phyloP scores from a whole-genome alignment of 2,329 filamentous ascomycete genomes.

The Hymenotorrendiella dingleyae region DNA sequence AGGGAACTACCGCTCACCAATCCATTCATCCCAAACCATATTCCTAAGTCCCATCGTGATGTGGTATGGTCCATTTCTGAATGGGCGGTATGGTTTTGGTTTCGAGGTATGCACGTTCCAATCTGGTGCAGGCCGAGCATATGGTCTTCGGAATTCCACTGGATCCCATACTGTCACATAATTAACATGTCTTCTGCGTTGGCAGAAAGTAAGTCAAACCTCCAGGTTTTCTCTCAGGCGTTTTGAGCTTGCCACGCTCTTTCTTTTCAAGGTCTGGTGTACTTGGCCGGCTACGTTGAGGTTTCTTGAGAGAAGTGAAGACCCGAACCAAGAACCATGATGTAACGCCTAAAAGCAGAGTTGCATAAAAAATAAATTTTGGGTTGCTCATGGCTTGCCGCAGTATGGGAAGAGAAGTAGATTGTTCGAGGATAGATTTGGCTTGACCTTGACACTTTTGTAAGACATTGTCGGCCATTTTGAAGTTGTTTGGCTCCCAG shows the following conservation, averaged over 20 bases:
- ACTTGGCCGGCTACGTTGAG: conserved; percentile 12
- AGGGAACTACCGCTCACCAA: conserved; percentile 20
- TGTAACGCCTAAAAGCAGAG: conserved; percentile 10
- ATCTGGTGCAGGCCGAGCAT: conserved; percentile 21
- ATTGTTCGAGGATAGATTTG: conserved; percentile 8
- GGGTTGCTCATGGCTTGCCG: too few species aligned
- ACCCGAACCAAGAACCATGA: conserved; percentile 21
- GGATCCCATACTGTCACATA: conserved; percentile 27
- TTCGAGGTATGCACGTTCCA: conserved; percentile 30
- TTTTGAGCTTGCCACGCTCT: conserved; percentile 19
- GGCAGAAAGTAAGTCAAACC: conserved; percentile 15
- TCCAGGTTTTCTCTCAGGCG: conserved; percentile 26
- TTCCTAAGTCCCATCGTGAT: conserved; percentile 32
- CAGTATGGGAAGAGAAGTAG: neutral
- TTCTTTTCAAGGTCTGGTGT: conserved; percentile 28
- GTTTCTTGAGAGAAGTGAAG: conserved; percentile 18
- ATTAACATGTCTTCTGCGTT: conserved; percentile 9
- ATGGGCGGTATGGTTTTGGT: conserved; percentile 30
- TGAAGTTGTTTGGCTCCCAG: conserved; percentile 1
- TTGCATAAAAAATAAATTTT: conserved; percentile 19
- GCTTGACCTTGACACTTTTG: conserved; percentile 6
- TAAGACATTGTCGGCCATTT: neutral
- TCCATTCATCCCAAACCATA: conserved; percentile 33
- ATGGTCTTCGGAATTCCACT: conserved; percentile 28
- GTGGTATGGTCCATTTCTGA: conserved; percentile 29